Conservation (phyloP, 345 rosid genomes). For the Populus tremula region DNA sequence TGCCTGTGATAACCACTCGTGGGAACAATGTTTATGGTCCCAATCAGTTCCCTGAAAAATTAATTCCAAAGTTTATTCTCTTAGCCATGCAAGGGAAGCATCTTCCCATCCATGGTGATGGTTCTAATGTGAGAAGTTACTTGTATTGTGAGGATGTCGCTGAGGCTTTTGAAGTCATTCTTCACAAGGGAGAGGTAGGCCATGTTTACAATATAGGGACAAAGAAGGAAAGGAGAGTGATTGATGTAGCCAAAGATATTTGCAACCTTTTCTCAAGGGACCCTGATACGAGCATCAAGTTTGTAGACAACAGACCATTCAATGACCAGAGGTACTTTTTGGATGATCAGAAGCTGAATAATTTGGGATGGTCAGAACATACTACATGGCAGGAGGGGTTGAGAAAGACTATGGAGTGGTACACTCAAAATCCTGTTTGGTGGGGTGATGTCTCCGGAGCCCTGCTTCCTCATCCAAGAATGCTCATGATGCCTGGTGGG, state of each 20-base stretch:
- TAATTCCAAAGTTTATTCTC: slow-evolving; percentile 85
- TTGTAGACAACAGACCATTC: slow-evolving; percentile 81
- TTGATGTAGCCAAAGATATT: slow-evolving; percentile 78
- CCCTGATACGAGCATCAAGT: slow-evolving; percentile 61
- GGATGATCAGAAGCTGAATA: slow-evolving; percentile 82
- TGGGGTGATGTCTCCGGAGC: slow-evolving; percentile 97
- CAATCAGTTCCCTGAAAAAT: slow-evolving; percentile 81
- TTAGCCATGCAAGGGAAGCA: slow-evolving; percentile 69
- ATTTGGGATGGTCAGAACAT: slow-evolving; percentile 76
- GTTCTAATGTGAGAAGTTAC: slow-evolving; percentile 79
- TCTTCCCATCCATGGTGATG: slow-evolving; percentile 90
- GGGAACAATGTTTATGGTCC: slow-evolving; percentile 94
- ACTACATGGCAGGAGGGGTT: slow-evolving; percentile 84
- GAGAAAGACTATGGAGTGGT: slow-evolving; percentile 78
- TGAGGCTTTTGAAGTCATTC: slow-evolving; percentile 82
- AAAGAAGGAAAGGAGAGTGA: slow-evolving; percentile 82
- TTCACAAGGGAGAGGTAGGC: slow-evolving; percentile 89
- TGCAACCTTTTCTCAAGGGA: slow-evolving; percentile 66
- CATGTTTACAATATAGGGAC: slow-evolving; percentile 87
- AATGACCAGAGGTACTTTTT: slow-evolving; percentile 92
- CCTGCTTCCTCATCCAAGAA: slow-evolving; percentile 80
- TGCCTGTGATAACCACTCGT: slow-evolving; percentile 89
- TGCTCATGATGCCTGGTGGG: slow-evolving; percentile 74
- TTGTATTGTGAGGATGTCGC: slow-evolving; percentile 93
- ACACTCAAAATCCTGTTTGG: slow-evolving; percentile 81